These are phyloP conservation scores for Epithemia pelagica DNA, from an alignment of 108 stramenopile genomes.

Conservation along the genomic window DNA sequence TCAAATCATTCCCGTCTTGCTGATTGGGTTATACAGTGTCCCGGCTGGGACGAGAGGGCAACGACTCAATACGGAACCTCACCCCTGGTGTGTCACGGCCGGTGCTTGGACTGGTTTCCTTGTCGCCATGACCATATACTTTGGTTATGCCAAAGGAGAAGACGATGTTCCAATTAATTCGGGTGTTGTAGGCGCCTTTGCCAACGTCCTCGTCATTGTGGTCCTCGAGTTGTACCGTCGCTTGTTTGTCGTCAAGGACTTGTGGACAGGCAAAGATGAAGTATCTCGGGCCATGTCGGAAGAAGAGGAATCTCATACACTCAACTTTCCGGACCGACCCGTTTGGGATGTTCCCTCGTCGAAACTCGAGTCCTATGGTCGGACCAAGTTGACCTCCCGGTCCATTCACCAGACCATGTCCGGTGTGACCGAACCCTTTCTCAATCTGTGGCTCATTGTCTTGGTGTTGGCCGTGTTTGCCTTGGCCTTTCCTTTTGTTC, in stretches of 20 bases:
- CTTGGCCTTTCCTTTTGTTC: not conserved
- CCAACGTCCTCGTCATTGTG: constrained; percentile 3
- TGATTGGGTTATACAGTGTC: constrained; percentile 20
- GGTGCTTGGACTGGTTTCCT: not conserved
- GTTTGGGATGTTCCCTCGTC: constrained; percentile 15
- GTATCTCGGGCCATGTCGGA: too few species aligned
- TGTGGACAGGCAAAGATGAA: constrained; percentile 1
- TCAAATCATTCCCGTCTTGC: constrained; percentile 16
- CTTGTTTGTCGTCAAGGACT: not conserved
- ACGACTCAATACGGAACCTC: not conserved
- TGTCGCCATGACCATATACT: not conserved
- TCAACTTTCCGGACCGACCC: constrained; percentile 11
- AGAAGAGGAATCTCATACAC: too few species aligned
- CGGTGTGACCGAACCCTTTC: constrained; percentile 14
- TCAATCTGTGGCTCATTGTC: not conserved
- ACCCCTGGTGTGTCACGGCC: constrained; percentile 10
- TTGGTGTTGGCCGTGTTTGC: constrained; percentile 9
- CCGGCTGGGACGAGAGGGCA: too few species aligned
- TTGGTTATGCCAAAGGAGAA: not conserved
- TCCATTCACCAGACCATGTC: constrained; percentile 15
- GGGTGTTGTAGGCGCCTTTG: constrained; percentile 5
- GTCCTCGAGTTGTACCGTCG: constrained; percentile 2
- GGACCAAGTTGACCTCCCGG: constrained; percentile 6
- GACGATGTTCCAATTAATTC: constrained; percentile 6
- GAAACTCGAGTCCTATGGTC: constrained; percentile 17